Base-by-base conservation (phyloP, 306 rosid genomes). In the Lablab purpureus region DNA sequence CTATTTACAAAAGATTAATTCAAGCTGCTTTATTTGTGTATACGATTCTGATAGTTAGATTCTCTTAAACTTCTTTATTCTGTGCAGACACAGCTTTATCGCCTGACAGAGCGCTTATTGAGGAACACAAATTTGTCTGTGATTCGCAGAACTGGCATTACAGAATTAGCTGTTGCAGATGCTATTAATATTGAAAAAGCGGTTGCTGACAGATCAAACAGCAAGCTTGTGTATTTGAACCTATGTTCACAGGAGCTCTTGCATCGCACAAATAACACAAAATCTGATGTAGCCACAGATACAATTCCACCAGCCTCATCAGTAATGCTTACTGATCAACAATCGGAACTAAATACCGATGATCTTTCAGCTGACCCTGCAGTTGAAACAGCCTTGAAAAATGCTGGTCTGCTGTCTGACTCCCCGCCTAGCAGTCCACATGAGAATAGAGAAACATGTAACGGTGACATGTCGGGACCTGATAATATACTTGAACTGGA, bases 131-230 rank as follows among this genome's bases (percentile, higher is more conserved):
- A 91, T 85, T 86, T 91, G 73, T 73, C 85, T 0, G 91, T 83
- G 75, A 88, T 95, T 74, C 59, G 90, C 74, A 89, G 97, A 90
- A 86, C 92, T 78, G 99, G 94, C 32, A 87, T 87, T 71, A 91
- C 96, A 52, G 99, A 95, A 85, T 89, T 95, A 52, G 98, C 99
- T 8, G 90, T 96, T 83, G 98, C 97, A 40, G 99, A 96, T 91
- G 98, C 97, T 64, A 60, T 87, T 83, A 96, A 93, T 87, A 91
- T 96, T 70, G 97, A 96, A 85, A 96, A 87, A 80, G 98, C 76
- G 76, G 90, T 93, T 84, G 96, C 92, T 73, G 96, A 93, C 84
- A 86, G 87, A 82, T 93, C 99, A 80, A 93, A 77, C 75, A 90
- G 94, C 90, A 96, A 96, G 83, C 85, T 86, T 36, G 99, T 96